Evolutionary conservation across 495 filamentous ascomycete species (phyloP).

Genomic region (Aspergillus mulundensis): DNA sequence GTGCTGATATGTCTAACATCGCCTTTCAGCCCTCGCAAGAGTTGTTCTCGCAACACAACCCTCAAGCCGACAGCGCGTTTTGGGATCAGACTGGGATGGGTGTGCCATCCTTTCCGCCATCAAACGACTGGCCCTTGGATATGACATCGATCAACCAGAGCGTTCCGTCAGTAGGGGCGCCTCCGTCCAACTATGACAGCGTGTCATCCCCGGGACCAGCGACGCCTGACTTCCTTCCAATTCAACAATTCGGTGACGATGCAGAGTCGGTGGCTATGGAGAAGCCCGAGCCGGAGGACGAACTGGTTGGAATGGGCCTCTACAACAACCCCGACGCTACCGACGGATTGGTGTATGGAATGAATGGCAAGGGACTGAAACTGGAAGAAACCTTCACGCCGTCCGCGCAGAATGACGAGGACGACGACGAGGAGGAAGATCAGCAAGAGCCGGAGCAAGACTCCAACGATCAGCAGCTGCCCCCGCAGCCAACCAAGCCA

Average conservation of each 20-base stretch:
- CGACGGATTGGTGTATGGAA: slow-evolving; percentile 42
- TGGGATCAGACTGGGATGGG: slow-evolving; percentile 26
- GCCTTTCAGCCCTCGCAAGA: slow-evolving; percentile 30
- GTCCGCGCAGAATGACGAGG: slow-evolving; percentile 52
- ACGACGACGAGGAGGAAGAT: slow-evolving; percentile 41
- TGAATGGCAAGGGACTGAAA: slow-evolving; percentile 69
- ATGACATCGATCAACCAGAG: slow-evolving; percentile 38
- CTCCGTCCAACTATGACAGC: slow-evolving; percentile 36
- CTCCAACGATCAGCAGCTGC: slow-evolving; percentile 5
- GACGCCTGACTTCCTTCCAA: slow-evolving; percentile 56
- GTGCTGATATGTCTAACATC: slow-evolving; percentile 28
- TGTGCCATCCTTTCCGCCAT: slow-evolving; percentile 21
- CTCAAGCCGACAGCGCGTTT: slow-evolving; percentile 30
- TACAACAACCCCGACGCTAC: slow-evolving; percentile 62
- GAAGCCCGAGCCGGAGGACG: slow-evolving; percentile 53
- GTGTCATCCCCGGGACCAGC: slow-evolving; percentile 51
- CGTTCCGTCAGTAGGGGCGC: slow-evolving; percentile 30
- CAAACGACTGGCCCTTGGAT: slow-evolving; percentile 37
- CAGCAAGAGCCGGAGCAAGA: slow-evolving; percentile 18
- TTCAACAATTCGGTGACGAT: slow-evolving; percentile 39
- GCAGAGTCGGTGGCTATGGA: slow-evolving; percentile 4
- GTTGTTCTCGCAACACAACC: slow-evolving; percentile 40
- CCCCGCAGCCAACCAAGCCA: slow-evolving; percentile 30
- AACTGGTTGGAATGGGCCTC: slow-evolving; percentile 78
- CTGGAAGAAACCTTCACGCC: slow-evolving; percentile 81